Conservation (phyloP, 2,329 filamentous ascomycete genomes). For the Fragosphaeria purpurea region DNA sequence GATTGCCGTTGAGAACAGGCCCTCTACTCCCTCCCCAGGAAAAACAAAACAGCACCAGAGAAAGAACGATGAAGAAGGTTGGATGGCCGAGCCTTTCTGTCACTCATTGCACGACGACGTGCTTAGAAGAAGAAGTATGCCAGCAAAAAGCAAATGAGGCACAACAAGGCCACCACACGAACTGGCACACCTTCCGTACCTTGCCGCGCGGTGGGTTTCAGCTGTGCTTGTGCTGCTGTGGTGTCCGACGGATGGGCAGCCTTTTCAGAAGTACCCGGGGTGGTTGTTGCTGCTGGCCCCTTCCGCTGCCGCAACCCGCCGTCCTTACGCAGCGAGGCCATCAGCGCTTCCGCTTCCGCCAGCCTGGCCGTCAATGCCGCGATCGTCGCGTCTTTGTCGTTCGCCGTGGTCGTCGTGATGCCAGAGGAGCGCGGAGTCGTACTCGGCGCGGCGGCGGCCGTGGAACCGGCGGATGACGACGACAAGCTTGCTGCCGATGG, state of each 20-base stretch:
- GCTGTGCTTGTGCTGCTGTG: slow-evolving; percentile 33
- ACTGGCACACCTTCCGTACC: slow-evolving; percentile 73
- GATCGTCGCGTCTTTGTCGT: slow-evolving; percentile 14
- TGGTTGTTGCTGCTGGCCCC: slow-evolving; percentile 24
- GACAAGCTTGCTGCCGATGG: background rate
- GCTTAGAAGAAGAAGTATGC: slow-evolving; percentile 91
- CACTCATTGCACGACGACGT: background rate
- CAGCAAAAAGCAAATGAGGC: slow-evolving; percentile 82
- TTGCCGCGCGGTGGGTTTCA: slow-evolving; percentile 44
- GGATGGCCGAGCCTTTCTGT: no score
- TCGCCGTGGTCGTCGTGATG: slow-evolving; percentile 3
- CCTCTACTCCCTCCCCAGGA: no score
- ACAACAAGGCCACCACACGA: slow-evolving; percentile 72
- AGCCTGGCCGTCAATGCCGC: slow-evolving; percentile 21
- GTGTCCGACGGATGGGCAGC: slow-evolving; percentile 24
- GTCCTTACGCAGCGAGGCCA: slow-evolving; percentile 59
- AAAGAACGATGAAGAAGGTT: background rate
- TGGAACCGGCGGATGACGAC: background rate
- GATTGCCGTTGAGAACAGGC: no score
- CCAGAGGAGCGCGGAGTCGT: background rate
- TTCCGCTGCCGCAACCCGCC: slow-evolving; percentile 73
- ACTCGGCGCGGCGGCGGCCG: background rate
- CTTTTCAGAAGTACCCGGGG: slow-evolving; percentile 28
- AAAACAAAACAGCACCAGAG: background rate
- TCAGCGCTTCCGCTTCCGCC: slow-evolving; percentile 61